Conservation (phyloP, 495 filamentous ascomycete genomes). For the Cryomyces minteri region DNA sequence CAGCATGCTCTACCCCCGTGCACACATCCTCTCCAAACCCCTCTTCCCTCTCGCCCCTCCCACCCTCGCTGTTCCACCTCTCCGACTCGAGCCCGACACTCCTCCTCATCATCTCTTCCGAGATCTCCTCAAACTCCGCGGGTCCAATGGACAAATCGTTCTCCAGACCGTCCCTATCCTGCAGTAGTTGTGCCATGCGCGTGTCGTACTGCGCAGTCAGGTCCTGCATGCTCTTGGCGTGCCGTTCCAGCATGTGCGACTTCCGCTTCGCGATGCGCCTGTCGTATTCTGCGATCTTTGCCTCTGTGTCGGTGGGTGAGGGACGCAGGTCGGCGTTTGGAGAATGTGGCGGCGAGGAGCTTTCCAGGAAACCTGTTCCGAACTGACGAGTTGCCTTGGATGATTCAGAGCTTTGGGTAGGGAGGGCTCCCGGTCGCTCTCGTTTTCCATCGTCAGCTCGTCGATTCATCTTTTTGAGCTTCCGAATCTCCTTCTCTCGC, state of each 20-base stretch:
- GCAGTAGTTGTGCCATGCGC: constrained; percentile 6
- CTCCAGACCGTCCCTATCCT: constrained; percentile 8
- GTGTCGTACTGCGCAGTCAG: constrained; percentile 9
- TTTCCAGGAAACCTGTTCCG: no score
- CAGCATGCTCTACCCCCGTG: no score
- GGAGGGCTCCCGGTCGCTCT: constrained; percentile 6
- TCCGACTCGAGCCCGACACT: constrained; percentile 6
- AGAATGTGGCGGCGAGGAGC: no score
- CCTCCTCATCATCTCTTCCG: constrained; percentile 5
- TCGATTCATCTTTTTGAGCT: neutral
- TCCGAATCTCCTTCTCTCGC: no score
- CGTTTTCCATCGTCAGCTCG: constrained; percentile 4
- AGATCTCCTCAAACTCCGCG: constrained; percentile 5
- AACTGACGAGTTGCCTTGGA: no score
- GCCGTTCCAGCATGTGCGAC: constrained; percentile 11
- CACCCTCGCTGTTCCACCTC: neutral
- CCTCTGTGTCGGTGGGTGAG: no score
- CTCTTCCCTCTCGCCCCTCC: no score
- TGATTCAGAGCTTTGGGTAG: neutral
- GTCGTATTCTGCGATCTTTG: constrained; percentile 8
- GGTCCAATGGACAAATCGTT: constrained; percentile 7
- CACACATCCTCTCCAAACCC: no score
- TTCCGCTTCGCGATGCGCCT: constrained; percentile 8
- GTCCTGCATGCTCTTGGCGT: constrained; percentile 9
- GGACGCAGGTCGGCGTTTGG: constrained; percentile 8